These are phyloP conservation scores for Trifolium fragiferum DNA, from an alignment of 306 rosid genomes.

Conservation along the genomic window DNA sequence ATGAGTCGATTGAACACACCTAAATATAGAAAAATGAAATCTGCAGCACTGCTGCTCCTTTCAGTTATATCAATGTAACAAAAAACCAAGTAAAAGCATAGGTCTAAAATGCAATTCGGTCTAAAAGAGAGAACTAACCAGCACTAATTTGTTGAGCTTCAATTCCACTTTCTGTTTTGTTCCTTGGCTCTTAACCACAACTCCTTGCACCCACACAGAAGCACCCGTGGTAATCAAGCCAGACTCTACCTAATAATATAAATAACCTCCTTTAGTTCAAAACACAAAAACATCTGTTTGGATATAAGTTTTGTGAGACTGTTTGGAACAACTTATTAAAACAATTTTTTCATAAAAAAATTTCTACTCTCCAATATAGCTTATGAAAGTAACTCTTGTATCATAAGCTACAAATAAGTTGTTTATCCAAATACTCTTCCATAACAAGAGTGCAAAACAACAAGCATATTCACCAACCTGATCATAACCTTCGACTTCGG, in stretches of 20 bases:
- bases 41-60: constrained; percentile 8
- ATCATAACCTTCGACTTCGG: constrained; percentile 77
- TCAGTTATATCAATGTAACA: background rate
- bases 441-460: background rate
- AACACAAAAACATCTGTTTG: constrained; percentile 19
- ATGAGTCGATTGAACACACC: constrained; percentile 3
- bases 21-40: constrained; percentile 26
- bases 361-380: too few species aligned
- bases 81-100: constrained; percentile 24
- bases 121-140: constrained; percentile 50
- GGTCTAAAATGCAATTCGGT: background rate
- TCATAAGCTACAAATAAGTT: too few species aligned
- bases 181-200: constrained; percentile 81
- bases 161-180: constrained; percentile 91
- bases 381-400: too few species aligned
- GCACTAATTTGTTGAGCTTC: constrained; percentile 75
- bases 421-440: too few species aligned
- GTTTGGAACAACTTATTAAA: too few species aligned
- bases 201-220: constrained; percentile 87
- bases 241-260: constrained; percentile 79
- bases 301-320: too few species aligned
- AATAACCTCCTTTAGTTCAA: constrained; percentile 53
- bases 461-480: constrained; percentile 55
- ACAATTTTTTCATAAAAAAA: too few species aligned
- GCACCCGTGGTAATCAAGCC: constrained; percentile 85